Conservation (phyloP, 306 rosid genomes). For the Vachellia pachyceras region DNA sequence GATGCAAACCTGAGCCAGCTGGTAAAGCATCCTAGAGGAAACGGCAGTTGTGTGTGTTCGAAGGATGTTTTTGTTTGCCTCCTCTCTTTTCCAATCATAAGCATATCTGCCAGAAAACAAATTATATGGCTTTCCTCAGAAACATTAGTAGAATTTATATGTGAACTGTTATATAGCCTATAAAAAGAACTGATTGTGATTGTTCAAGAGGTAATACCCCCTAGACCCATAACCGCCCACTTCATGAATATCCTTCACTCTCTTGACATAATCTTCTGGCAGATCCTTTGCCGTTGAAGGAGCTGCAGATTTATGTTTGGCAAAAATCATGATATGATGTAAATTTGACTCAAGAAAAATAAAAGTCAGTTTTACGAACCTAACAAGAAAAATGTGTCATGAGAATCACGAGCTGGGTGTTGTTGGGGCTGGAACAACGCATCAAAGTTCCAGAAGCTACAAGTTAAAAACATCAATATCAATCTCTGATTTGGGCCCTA, state of each 20-base stretch:
- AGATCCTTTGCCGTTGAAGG: slow-evolving; percentile 78
- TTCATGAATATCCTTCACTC: slow-evolving; percentile 87
- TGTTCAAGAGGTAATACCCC: slow-evolving; percentile 62
- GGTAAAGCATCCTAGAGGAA: slow-evolving; percentile 91
- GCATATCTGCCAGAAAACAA: slow-evolving; percentile 60
- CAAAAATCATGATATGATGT: slow-evolving; percentile 35
- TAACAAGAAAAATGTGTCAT: slow-evolving; percentile 85
- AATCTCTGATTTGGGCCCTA: neutral
- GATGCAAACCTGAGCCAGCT: slow-evolving; percentile 72
- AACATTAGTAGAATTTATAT: slow-evolving; percentile 7
- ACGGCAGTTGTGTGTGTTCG: slow-evolving; percentile 97
- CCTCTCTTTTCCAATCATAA: slow-evolving; percentile 92
- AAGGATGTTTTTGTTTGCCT: slow-evolving; percentile 87
- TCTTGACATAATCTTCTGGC: slow-evolving; percentile 93
- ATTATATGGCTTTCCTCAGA: slow-evolving; percentile 26
- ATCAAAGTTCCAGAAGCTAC: slow-evolving; percentile 97
- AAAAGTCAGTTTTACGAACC: slow-evolving; percentile 44
- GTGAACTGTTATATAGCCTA: slow-evolving; percentile 17
- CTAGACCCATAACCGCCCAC: slow-evolving; percentile 89
- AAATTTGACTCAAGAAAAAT: slow-evolving; percentile 28
- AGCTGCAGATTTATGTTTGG: slow-evolving; percentile 52
- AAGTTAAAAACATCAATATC: slow-evolving; percentile 31
- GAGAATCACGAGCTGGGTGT: slow-evolving; percentile 98
- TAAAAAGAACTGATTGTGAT: slow-evolving; percentile 11
- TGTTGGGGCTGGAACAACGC: slow-evolving; percentile 98